Percentiles rank a stretch among this genome's conserved stretches.
These are phyloP conservation scores for Escovopsis weberi DNA, from an alignment of 2,329 filamentous ascomycete species.

Conservation along the genomic window DNA sequence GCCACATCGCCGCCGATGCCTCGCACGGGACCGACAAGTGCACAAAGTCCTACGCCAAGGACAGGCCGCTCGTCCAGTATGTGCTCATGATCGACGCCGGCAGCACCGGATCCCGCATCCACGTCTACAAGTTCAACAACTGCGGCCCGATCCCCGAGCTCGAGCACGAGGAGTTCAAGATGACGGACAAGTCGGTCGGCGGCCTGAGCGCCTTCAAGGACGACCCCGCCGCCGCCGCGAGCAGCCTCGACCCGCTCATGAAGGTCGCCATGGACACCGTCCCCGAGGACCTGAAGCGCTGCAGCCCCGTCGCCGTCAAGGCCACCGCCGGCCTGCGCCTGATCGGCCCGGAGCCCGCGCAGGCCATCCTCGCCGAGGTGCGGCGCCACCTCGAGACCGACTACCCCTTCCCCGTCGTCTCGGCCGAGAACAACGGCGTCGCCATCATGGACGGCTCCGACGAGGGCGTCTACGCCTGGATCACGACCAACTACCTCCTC, in stretches of 20 bases:
- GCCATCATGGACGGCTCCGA: slow-evolving; percentile 96
- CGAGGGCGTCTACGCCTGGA: slow-evolving; percentile 97
- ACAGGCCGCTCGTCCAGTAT: slow-evolving; percentile 92
- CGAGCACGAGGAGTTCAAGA: slow-evolving; percentile 83
- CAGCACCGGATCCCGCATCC: slow-evolving; percentile 93
- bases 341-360: slow-evolving; percentile 65
- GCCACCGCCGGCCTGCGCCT: slow-evolving; percentile 88
- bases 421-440: slow-evolving; percentile 71
- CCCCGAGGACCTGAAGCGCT: slow-evolving; percentile 78
- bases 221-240: slow-evolving; percentile 76
- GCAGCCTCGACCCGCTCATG: slow-evolving; percentile 78
- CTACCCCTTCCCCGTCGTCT: slow-evolving; percentile 91
- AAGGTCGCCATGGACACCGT: slow-evolving; percentile 72
- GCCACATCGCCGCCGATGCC: slow-evolving; percentile 43
- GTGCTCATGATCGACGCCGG: slow-evolving; percentile 98
- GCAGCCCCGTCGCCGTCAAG: slow-evolving; percentile 92
- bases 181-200: slow-evolving; percentile 77
- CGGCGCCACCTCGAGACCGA: slow-evolving; percentile 68
- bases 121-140: slow-evolving; percentile 99
- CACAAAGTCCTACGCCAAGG: slow-evolving; percentile 66
- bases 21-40: slow-evolving; percentile 60
- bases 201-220: slow-evolving; percentile 75
- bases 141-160: slow-evolving; percentile 91
- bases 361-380: slow-evolving; percentile 76
- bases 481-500: slow-evolving; percentile 95